phyloP scores from a whole-genome alignment of 768 basidiomycete genomes.

The Phallus indusiatus region DNA sequence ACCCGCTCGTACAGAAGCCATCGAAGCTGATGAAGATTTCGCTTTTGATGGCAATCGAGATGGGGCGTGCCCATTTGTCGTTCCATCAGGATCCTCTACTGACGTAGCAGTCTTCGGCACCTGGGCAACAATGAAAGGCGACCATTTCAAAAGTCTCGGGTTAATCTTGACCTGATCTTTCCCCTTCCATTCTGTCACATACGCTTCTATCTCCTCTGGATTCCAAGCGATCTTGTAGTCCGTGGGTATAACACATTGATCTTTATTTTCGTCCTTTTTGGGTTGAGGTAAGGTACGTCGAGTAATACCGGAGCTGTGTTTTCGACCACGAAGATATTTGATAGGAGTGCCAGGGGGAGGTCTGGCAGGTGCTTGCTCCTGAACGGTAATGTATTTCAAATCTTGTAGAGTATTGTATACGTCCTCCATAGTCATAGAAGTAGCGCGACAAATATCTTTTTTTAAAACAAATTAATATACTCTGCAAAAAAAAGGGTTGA shows the following conservation, averaged over 20 bases:
- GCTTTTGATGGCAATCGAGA: background rate
- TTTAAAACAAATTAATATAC: conserved; percentile 7
- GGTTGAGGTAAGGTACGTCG: conserved; percentile 53
- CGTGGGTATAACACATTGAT: conserved; percentile 52
- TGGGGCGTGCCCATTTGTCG: conserved; percentile 2
- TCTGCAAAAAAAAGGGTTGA: background rate
- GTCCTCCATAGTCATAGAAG: conserved; percentile 89
- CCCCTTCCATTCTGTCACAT: conserved; percentile 57
- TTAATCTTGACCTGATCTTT: conserved; percentile 67
- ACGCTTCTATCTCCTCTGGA: conserved; percentile 49
- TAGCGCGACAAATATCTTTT: conserved; percentile 72
- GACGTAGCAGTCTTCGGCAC: background rate
- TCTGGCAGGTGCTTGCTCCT: conserved; percentile 34
- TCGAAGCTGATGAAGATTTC: conserved; percentile 1
- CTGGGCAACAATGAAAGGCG: conserved; percentile 68
- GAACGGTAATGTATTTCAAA: conserved; percentile 62
- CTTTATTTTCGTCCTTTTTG: conserved; percentile 41
- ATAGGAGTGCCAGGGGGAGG: conserved; percentile 74
- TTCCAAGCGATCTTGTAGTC: conserved; percentile 75
- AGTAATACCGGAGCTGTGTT: conserved; percentile 38
- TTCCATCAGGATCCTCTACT: background rate
- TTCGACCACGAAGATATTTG: conserved; percentile 60
- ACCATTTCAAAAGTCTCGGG: conserved; percentile 65
- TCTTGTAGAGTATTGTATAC: conserved; percentile 64
- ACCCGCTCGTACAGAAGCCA: conserved; percentile 1